Conservation (phyloP, 345 rosid species). For the Acer negundo region DNA sequence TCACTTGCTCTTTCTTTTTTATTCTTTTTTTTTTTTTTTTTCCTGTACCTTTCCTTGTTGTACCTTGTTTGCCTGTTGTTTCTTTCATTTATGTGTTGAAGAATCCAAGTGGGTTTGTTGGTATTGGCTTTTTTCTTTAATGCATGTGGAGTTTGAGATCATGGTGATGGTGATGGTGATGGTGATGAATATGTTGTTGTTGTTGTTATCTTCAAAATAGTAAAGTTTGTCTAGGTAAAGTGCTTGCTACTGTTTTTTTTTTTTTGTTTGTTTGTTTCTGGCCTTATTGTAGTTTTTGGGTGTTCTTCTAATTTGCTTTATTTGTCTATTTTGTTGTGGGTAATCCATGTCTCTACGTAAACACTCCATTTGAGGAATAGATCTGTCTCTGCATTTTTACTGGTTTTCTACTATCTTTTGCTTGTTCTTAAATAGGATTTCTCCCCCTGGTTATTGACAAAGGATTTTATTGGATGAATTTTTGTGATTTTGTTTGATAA, state of each 20-base stretch:
- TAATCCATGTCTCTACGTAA: not conserved
- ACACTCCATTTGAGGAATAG: not conserved
- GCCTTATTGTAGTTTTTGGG: not conserved
- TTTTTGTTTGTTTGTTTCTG: not conserved
- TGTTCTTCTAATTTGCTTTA: not conserved
- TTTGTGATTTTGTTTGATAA: not conserved
- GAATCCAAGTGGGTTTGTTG: slow-evolving; percentile 19
- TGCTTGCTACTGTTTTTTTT: not conserved
- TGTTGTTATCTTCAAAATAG: slow-evolving; percentile 14
- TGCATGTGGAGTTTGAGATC: slow-evolving; percentile 36
- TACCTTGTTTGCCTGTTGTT: slow-evolving; percentile 4
- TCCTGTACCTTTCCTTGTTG: not conserved
- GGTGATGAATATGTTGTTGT: not conserved
- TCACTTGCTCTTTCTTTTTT: not conserved
- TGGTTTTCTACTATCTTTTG: not conserved
- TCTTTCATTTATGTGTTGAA: slow-evolving; percentile 7
- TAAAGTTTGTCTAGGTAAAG: slow-evolving; percentile 17
- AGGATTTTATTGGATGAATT: not conserved
- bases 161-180: not conserved
- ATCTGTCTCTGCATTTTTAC: not conserved
- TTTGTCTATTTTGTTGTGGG: slow-evolving; percentile 1
- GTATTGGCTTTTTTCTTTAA: slow-evolving; percentile 14
- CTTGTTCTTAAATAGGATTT: not conserved
- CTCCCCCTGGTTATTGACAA: not conserved
- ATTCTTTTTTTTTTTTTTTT: not conserved